phyloP scores from a whole-genome alignment of 176 grass and related monocot genomes.

The Otatea glauca region DNA sequence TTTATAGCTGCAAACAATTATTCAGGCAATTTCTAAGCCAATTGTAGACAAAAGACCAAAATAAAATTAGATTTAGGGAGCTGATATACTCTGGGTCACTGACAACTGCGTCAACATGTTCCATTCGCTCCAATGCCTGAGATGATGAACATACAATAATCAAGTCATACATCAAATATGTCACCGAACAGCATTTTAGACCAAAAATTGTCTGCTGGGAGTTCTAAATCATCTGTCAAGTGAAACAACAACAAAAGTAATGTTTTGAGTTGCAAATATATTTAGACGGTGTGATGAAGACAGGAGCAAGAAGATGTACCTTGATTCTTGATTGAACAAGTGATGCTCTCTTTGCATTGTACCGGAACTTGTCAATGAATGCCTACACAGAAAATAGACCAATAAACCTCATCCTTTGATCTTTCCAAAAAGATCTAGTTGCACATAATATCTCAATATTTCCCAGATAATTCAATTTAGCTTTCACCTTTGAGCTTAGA shows the following conservation, averaged over 20 bases:
- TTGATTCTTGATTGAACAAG: conserved; percentile 99
- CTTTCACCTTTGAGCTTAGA: conserved; percentile 30
- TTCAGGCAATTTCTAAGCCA: conserved; percentile 29
- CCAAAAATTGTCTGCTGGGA: not conserved
- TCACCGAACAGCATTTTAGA: conserved; percentile 5
- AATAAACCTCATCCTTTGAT: conserved; percentile 2
- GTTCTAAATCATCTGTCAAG: not conserved
- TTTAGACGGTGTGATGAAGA: not conserved
- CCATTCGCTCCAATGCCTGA: conserved; percentile 93
- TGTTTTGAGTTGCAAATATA: conserved; percentile 5
- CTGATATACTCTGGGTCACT: conserved; percentile 92
- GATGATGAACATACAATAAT: conserved; percentile 31
- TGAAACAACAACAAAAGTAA: not conserved
- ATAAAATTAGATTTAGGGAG: conserved; percentile 35
- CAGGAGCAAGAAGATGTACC: conserved; percentile 49
- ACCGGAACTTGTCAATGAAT: conserved; percentile 95
- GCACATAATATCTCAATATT: conserved; percentile 7
- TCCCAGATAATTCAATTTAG: not conserved
- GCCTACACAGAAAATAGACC: conserved; percentile 54
- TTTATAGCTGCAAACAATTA: conserved; percentile 79
- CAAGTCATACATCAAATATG: conserved; percentile 22
- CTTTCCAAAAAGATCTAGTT: conserved; percentile 26
- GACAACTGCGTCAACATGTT: conserved; percentile 84
- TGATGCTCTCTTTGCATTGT: conserved; percentile 93
- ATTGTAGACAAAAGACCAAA: conserved; percentile 40